Evolutionary conservation across 2,329 filamentous ascomycete genomes (phyloP), one percentile per base, ranked within the genome.

Genomic region (Ophiostoma populinum): DNA sequence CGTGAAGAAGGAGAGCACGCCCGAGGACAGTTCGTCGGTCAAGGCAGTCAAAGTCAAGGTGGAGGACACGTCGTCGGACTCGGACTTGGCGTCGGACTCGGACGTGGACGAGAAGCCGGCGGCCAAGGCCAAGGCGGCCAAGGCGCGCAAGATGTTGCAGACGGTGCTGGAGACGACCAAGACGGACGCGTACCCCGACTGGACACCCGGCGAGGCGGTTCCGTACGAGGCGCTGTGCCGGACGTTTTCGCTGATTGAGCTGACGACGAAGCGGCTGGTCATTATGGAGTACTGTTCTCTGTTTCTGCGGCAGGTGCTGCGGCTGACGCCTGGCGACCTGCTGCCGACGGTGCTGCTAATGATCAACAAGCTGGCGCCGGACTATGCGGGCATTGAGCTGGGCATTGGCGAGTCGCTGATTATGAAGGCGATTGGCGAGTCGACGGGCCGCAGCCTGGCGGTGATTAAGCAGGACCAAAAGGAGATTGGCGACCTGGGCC

Each of bases 401-500:
- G 90, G 90, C n/a, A 98, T 98, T 47, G 90, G 90, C 38, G 90
- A 98, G 57, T 95, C 87, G 1, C 58, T 98, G 19, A 94, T 98
- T 48, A 95, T 95, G 86, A 98, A 95, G 55, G 82, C 90, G 5
- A 92, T 98, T 49, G 87, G 87, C 9, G 87, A 95, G 58, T 80
- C 77, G 20, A 98, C 90, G 0, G 90, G 90, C 8, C 75, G 90
- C 41, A 92, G 75, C 48, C 57, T 94, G 31, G 68, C 77, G 24
- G 75, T 93, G 35, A 93, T 98, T 62, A 95, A 94, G 58, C 74
- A 80, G 32, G 86, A 95, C 47, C 90, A 98, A 51, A 85, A 90
- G 49, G 85, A 94, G 47, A 93, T 95, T 55, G 90, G 90, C 36
- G 90, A 98, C 54, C 66, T 98, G 9, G 90, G 90, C 9, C 63